Evolutionary conservation across 164 flowering plant species (phyloP).

Genomic region (Nymphaea colorata): DNA sequence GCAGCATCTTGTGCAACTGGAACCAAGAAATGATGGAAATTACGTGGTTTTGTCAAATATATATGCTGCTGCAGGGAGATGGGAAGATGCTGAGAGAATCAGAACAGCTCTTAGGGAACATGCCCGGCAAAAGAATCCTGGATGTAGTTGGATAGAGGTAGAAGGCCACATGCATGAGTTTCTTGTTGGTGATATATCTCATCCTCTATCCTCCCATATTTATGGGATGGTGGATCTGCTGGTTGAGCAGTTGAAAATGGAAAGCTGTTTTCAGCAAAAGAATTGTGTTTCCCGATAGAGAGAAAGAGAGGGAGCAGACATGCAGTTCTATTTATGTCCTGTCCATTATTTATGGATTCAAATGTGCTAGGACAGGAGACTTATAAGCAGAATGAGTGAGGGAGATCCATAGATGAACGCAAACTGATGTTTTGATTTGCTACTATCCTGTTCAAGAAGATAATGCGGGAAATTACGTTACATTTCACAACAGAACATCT

Average conservation of each 20-base stretch:
- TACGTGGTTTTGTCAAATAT: conserved; percentile 15
- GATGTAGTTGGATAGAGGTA: conserved; percentile 22
- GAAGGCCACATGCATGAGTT: conserved; percentile 11
- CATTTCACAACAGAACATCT: no score
- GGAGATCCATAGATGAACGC: no score
- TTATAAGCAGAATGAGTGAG: no score
- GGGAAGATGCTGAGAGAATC: conserved; percentile 16
- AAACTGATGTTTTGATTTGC: no score
- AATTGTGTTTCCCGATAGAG: no score
- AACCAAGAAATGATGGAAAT: conserved; percentile 10
- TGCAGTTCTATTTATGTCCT: no score
- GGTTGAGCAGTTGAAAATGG: background rate
- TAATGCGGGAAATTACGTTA: no score
- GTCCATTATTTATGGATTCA: no score
- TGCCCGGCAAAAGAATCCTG: conserved; percentile 12
- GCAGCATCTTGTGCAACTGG: conserved; percentile 8
- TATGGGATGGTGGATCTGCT: conserved; percentile 4
- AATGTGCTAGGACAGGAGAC: no score
- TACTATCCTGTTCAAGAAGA: no score
- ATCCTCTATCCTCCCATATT: conserved; percentile 4
- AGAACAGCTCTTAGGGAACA: conserved; percentile 8
- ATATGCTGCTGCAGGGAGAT: conserved; percentile 13
- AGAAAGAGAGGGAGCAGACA: no score
- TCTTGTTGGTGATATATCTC: conserved; percentile 2
- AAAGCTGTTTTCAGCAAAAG: background rate